Evolutionary conservation across 306 rosid genomes (phyloP).

Genomic region (Dryas alaskensis): DNA sequence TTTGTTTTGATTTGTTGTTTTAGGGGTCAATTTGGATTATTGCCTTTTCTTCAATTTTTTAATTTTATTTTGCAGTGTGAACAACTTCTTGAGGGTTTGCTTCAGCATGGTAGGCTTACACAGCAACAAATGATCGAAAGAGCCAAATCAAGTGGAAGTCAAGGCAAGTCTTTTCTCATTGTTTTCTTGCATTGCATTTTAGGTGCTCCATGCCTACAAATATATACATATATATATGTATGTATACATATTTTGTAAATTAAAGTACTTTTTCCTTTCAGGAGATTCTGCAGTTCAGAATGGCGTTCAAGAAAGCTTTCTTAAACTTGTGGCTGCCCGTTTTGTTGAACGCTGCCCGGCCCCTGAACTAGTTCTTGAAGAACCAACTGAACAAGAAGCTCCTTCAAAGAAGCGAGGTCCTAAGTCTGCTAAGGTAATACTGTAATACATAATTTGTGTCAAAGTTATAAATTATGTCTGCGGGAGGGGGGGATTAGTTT

Average conservation of each 20-base stretch:
- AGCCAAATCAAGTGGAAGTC: slow-evolving; percentile 46
- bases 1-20: slow-evolving; percentile 17
- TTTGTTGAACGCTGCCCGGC: slow-evolving; percentile 81
- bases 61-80: slow-evolving; percentile 47
- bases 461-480: slow-evolving; percentile 1
- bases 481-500: not conserved
- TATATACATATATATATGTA: no score
- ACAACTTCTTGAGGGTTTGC: slow-evolving; percentile 69
- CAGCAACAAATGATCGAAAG: slow-evolving; percentile 65
- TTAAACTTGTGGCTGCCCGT: slow-evolving; percentile 52
- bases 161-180: slow-evolving; percentile 42
- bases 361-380: slow-evolving; percentile 56
- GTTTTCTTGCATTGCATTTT: not conserved
- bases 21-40: slow-evolving; percentile 4
- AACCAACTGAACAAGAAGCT: slow-evolving; percentile 35
- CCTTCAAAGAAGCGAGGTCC: slow-evolving; percentile 58
- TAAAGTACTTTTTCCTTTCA: slow-evolving; percentile 26
- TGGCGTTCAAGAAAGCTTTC: slow-evolving; percentile 49
- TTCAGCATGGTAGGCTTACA: slow-evolving; percentile 82
- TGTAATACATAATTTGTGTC: slow-evolving; percentile 19
- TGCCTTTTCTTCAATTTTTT: slow-evolving; percentile 4
- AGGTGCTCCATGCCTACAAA: not conserved
- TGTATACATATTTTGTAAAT: not conserved
- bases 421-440: slow-evolving; percentile 66
- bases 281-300: slow-evolving; percentile 46